Evolutionary conservation across 306 rosid genomes (phyloP).

Genomic region (Cucurbita moschata): DNA sequence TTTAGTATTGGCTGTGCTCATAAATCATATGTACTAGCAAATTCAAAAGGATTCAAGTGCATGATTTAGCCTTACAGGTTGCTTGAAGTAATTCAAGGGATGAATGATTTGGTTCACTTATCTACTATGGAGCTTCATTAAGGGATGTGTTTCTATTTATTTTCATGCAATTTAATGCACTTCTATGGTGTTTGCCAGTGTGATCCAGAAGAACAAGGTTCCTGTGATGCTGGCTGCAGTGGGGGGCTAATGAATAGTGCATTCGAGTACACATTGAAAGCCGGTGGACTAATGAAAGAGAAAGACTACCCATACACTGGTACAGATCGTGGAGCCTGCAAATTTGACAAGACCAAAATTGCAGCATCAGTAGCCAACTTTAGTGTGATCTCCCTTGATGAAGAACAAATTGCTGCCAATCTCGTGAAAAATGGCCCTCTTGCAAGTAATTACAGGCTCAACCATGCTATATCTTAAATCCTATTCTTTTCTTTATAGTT

Average conservation of each 20-base stretch:
- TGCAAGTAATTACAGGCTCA: constrained; percentile 30
- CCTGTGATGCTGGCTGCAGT: constrained; percentile 82
- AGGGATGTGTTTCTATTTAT: background rate
- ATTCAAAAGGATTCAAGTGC: background rate
- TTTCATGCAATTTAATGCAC: background rate
- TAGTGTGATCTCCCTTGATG: constrained; percentile 77
- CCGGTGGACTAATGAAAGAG: constrained; percentile 90
- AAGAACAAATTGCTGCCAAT: constrained; percentile 87
- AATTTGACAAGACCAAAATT: constrained; percentile 58
- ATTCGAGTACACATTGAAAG: constrained; percentile 73
- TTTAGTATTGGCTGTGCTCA: background rate
- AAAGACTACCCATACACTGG: constrained; percentile 91
- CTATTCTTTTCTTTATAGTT: too few relatives aligned
- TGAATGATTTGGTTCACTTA: background rate
- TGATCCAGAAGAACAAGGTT: constrained; percentile 73
- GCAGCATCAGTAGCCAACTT: constrained; percentile 86
- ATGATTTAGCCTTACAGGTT: background rate
- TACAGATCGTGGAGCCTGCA: constrained; percentile 58
- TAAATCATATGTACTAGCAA: background rate
- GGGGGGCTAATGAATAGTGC: constrained; percentile 99
- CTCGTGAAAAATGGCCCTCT: constrained; percentile 94
- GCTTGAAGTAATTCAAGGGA: background rate
- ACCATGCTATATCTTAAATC: background rate
- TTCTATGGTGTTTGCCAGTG: constrained; percentile 38
- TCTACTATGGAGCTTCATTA: background rate